Conservation (phyloP, 139 green algal genomes). For the Tetradesmus lagerheimii region DNA sequence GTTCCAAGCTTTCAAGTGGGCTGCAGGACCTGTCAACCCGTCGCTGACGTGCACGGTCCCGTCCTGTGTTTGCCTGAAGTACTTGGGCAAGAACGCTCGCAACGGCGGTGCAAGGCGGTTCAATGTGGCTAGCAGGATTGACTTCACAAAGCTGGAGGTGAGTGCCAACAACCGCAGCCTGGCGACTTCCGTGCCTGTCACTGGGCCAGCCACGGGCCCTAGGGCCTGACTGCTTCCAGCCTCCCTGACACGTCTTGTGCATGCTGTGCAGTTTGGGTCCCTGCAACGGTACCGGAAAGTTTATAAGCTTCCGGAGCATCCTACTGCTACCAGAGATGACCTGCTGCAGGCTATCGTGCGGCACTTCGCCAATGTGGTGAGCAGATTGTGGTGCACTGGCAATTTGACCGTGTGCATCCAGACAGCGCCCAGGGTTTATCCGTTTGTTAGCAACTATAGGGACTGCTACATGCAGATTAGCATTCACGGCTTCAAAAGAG, state of each 20-base stretch:
- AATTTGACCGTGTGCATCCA: neutral
- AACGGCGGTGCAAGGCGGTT: neutral
- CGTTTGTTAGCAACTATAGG: no score
- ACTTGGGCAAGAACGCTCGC: conserved; percentile 18
- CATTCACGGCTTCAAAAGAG: neutral
- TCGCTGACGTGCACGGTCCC: neutral
- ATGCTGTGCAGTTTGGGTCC: conserved; percentile 8
- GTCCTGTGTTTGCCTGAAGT: conserved; percentile 16
- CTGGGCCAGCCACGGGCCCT: neutral
- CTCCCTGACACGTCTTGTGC: neutral
- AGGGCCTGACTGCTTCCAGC: neutral
- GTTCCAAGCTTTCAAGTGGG: neutral
- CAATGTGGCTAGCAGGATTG: neutral
- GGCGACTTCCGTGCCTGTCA: neutral
- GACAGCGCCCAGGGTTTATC: neutral
- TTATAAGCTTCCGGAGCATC: conserved; percentile 38
- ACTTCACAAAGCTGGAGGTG: conserved; percentile 45
- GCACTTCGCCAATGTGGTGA: conserved; percentile 38
- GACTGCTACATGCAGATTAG: no score
- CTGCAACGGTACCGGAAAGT: conserved; percentile 30
- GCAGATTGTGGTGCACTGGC: neutral
- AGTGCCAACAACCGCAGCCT: neutral
- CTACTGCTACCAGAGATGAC: conserved; percentile 7
- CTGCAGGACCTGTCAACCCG: neutral
- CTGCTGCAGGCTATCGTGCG: conserved; percentile 9